A percentile compares a stretch with the other conserved stretches of the same genome.
Conservation (phyloP, 2,329 filamentous ascomycete species). For the Xylaria sp. region DNA sequence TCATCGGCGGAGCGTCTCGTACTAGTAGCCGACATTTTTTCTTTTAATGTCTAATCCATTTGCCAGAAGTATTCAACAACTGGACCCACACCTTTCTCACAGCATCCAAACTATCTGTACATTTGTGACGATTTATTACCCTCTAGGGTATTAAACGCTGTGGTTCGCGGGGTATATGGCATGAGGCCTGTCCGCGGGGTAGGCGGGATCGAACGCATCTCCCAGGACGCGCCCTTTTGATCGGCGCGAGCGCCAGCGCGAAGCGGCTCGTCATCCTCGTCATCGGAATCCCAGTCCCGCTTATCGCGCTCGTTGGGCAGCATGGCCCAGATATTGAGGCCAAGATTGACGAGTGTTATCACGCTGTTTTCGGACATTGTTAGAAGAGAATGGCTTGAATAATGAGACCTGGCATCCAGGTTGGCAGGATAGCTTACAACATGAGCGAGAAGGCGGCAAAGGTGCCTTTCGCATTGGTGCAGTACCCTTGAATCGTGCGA, state of each 20-base stretch:
- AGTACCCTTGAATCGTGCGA: constrained; percentile 66
- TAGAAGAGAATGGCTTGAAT: neutral
- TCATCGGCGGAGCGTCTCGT: constrained; percentile 12
- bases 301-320: constrained; percentile 67
- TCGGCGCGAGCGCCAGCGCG: constrained; percentile 46
- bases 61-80: neutral
- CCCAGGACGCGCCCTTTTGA: constrained; percentile 63
- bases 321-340: constrained; percentile 69
- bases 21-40: constrained; percentile 30
- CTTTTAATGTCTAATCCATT: neutral
- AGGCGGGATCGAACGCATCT: constrained; percentile 65
- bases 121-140: constrained; percentile 65
- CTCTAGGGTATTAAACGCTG: constrained; percentile 73
- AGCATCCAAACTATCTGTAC: constrained; percentile 40
- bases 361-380: constrained; percentile 54
- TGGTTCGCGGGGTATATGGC: constrained; percentile 73
- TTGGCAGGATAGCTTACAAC: constrained; percentile 64
- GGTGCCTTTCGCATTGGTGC: constrained; percentile 73
- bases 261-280: constrained; percentile 51
- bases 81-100: neutral
- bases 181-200: constrained; percentile 51
- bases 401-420: neutral
- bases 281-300: constrained; percentile 55
- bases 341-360: constrained; percentile 69
- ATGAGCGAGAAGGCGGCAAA: constrained; percentile 74